Evolutionary conservation across 148 eudicot genomes (phyloP), one percentile per base, ranked within the genome.

Genomic region (Rhododendron griersonianum): DNA sequence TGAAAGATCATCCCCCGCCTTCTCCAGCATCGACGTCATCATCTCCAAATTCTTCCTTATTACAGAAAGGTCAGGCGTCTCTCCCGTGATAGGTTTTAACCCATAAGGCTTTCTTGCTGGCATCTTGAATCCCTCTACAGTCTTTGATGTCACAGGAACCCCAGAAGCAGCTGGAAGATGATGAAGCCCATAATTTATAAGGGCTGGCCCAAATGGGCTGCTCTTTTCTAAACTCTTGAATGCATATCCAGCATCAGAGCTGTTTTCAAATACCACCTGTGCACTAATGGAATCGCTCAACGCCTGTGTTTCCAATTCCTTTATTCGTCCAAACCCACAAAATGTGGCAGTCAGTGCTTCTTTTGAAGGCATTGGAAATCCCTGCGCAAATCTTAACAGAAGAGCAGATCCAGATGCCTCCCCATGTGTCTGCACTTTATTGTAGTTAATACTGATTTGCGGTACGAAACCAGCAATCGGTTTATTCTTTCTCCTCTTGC

Each of bases 1-100:
- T 7, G 95, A 91, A 41, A 96, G 89, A 55, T 83, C 89, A 80
- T 93, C 80, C 44, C 98, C 98, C 0, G 92, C 88, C 69, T 93
- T 93, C 93, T 93, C 95, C 90, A 95, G 90, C 92, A 93, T 92
- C 41, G 89, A 48, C 0, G 92, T 94, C 98, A 96, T 96, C 88
- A 88, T 76, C 90, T 93, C 94, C 51, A 96, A 96, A 80, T 92
- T 93, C 90, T 89, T 87, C 88, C 87, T 93, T 37, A 96, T 91
- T 30, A 71, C 85, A 57, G 41, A 88, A 48, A 96, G 88, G 74
- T 94, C 91, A 0, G 88, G 93, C 9, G 87, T 71, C 76, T 86
- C 92, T 48, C 86, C 89, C 45, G 30, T 74, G 79, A 65, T 3
- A 39, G 90, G 86, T 69, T 80, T 88, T 77, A 79, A 69, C 28